Percentiles rank a stretch among this genome's conserved stretches.
Evolutionary conservation across 2,329 filamentous ascomycete species (phyloP).

Genomic region (Scedosporium apiospermum): DNA sequence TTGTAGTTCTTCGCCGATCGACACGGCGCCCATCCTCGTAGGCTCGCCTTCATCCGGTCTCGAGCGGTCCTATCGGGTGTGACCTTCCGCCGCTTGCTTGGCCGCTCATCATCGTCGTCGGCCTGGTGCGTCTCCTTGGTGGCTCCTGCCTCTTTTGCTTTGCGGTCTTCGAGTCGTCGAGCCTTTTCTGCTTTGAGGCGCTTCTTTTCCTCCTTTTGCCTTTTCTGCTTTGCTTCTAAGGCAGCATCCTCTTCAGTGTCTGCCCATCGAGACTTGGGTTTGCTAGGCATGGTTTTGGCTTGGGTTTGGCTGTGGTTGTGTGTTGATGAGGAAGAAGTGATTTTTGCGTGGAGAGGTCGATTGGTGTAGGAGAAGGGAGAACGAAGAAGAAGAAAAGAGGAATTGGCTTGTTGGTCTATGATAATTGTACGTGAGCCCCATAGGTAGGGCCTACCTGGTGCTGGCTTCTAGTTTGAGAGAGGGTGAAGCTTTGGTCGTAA

Average conservation of each 20-base stretch:
- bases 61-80: constrained; percentile 30
- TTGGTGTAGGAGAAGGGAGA: neutral
- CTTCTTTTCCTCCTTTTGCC: constrained; percentile 84
- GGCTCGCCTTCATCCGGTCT: constrained; percentile 59
- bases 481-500: neutral
- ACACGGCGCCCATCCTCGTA: constrained; percentile 57
- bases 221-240: constrained; percentile 61
- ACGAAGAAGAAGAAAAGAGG: neutral
- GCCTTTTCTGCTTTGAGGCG: constrained; percentile 75
- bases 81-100: constrained; percentile 54
- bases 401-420: neutral
- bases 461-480: neutral
- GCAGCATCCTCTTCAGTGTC: constrained; percentile 73
- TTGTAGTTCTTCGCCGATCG: constrained; percentile 82
- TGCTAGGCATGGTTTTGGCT: constrained; percentile 42
- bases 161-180: constrained; percentile 43
- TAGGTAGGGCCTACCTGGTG: too few species aligned
- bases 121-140: constrained; percentile 17
- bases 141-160: constrained; percentile 7
- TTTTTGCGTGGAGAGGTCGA: too few species aligned
- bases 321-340: neutral
- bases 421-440: neutral
- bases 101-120: constrained; percentile 28
- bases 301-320: constrained; percentile 7
- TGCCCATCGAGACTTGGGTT: constrained; percentile 74